Conservation (phyloP, 2,329 filamentous ascomycete species). For the Ophiocordyceps camponoti-floridani region DNA sequence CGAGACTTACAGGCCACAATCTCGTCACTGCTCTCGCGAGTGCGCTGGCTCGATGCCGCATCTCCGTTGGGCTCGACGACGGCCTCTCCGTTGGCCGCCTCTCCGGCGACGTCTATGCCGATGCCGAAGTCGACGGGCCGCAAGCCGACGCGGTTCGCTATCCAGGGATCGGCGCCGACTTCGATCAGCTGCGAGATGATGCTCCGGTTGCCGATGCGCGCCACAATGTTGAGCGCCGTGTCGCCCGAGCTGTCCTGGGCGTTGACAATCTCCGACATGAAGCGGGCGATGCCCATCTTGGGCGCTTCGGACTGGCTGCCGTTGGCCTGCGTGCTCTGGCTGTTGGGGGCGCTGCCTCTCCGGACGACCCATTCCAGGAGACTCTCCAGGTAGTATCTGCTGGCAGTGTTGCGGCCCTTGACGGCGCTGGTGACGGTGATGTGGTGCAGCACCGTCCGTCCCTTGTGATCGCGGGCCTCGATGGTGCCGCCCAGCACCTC, state of each 20-base stretch:
- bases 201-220: constrained; percentile 78
- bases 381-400: constrained; percentile 89
- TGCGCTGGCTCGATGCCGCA: constrained; percentile 32
- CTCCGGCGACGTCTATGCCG: constrained; percentile 42
- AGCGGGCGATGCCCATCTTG: constrained; percentile 73
- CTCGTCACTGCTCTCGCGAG: constrained; percentile 57
- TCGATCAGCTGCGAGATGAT: constrained; percentile 95
- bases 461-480: constrained; percentile 75
- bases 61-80: constrained; percentile 24
- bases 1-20: constrained; percentile 53
- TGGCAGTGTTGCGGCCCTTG: constrained; percentile 78
- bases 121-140: constrained; percentile 91
- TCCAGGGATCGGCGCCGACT: constrained; percentile 82
- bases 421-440: constrained; percentile 93
- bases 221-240: constrained; percentile 85
- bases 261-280: constrained; percentile 96
- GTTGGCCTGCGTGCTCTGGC: constrained; percentile 21
- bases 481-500: constrained; percentile 82
- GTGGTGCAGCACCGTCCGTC: constrained; percentile 84
- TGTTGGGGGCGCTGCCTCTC: constrained; percentile 49
- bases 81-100: constrained; percentile 23
- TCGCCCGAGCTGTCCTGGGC: constrained; percentile 87
- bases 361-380: constrained; percentile 87
- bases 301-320: constrained; percentile 24
- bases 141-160: constrained; percentile 77